These are phyloP conservation scores for Russula emetica DNA, from an alignment of 768 basidiomycete genomes.

Conservation along the genomic window DNA sequence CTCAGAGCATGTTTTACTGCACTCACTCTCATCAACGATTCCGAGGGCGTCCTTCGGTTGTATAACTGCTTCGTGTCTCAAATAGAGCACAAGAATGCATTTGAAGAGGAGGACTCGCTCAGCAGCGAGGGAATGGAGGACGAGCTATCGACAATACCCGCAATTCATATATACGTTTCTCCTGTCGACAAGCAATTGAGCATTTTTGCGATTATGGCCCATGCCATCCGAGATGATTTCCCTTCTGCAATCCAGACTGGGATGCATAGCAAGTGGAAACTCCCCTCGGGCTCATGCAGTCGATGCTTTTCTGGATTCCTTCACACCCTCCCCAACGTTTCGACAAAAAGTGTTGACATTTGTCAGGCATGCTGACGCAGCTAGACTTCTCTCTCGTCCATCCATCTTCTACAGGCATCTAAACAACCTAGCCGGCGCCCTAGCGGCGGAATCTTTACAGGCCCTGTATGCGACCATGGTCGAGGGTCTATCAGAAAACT, in stretches of 20 bases:
- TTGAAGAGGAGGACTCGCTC: neutral
- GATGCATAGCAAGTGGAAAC: slow-evolving; percentile 38
- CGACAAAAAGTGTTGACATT: slow-evolving; percentile 43
- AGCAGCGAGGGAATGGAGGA: neutral
- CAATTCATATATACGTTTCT: neutral
- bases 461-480: slow-evolving; percentile 50
- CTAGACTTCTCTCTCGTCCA: slow-evolving; percentile 50
- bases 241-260: slow-evolving; percentile 47
- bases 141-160: slow-evolving; percentile 5
- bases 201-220: slow-evolving; percentile 54
- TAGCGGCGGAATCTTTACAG: slow-evolving; percentile 37
- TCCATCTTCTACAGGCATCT: slow-evolving; percentile 49
- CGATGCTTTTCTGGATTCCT: slow-evolving; percentile 40
- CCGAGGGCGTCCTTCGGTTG: slow-evolving; percentile 43
- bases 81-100: slow-evolving; percentile 3
- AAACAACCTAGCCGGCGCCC: slow-evolving; percentile 40
- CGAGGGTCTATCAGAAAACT: slow-evolving; percentile 46
- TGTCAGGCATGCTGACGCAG: slow-evolving; percentile 46
- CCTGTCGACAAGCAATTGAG: slow-evolving; percentile 37
- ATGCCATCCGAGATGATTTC: slow-evolving; percentile 58
- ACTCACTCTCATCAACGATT: slow-evolving; percentile 42
- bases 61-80: slow-evolving; percentile 28
- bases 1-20: slow-evolving; percentile 48
- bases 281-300: slow-evolving; percentile 36
- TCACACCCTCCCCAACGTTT: slow-evolving; percentile 40